Evolutionary conservation across 148 eudicot species (phyloP).

Genomic region (Cornus suecica): DNA sequence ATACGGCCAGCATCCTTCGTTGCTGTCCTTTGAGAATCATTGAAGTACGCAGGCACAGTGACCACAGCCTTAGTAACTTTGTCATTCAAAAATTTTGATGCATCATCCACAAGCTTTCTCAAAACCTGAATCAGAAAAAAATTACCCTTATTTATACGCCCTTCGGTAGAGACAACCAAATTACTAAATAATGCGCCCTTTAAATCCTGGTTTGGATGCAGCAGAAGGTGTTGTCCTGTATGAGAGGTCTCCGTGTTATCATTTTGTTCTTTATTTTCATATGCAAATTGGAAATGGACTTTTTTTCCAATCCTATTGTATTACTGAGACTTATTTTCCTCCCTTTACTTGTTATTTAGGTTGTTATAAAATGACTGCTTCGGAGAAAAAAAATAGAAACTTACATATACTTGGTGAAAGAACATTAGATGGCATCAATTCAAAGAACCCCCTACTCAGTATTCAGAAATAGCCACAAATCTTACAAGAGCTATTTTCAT

Average conservation of each 20-base stretch:
- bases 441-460: neutral
- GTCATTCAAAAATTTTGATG: slow-evolving; percentile 89
- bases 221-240: too few species aligned
- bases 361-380: too few species aligned
- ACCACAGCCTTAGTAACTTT: slow-evolving; percentile 91
- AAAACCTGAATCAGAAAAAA: slow-evolving; percentile 48
- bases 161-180: neutral
- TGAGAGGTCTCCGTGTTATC: too few species aligned
- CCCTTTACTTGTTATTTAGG: too few species aligned
- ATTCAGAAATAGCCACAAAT: neutral
- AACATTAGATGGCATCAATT: neutral
- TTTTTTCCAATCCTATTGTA: too few species aligned
- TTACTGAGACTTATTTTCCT: too few species aligned
- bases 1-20: slow-evolving; percentile 98
- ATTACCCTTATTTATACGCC: neutral
- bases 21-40: slow-evolving; percentile 97
- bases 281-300: too few species aligned
- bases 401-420: too few species aligned
- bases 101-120: slow-evolving; percentile 97
- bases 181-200: neutral
- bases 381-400: too few species aligned
- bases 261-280: too few species aligned
- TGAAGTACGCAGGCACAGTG: slow-evolving; percentile 94
- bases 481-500: neutral
- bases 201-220: too few species aligned